Evolutionary conservation across 768 basidiomycete genomes (phyloP), one percentile per base, ranked within the genome.

Genomic region (Arthromyces matolae): DNA sequence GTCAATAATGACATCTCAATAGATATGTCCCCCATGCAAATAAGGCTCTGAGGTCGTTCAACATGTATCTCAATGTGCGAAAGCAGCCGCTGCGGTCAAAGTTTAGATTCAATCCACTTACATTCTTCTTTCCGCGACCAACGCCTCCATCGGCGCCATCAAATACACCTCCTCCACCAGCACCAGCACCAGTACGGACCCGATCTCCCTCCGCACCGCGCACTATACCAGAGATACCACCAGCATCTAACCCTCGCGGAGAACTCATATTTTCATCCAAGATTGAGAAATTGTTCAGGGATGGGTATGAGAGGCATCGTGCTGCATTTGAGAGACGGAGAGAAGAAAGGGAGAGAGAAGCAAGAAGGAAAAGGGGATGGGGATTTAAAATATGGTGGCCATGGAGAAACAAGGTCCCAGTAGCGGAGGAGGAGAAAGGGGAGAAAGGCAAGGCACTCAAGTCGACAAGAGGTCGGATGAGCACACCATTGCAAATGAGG

Each of bases 11-110:
- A 31, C 14, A 36, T 3, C 3, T 18, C n/a, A 18, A 49, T 63
- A 97, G 95, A 71, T 99, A 97, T 61, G 90, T 98, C 22, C 93
- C 93, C 1, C 94, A 97, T 57, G 92, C 94, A 7, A 99, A 98
- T 66, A 81, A 85, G 37, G 84, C 93, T 0, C 75, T 99, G 12
- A 82, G 95, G 14, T 88, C 86, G 16, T 86, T 97, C 65, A 99
- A 99, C 66, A 94, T 99, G 84, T 90, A 91, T 60, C 78, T 99
- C 56, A 99, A 99, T 70, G 89, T 95, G 59, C 86, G 93, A 33
- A 81, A 83, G 55, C 85, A 84, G 2, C 81, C 91, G 0, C 68
- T 89, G 13, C 76, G 79, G 25, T 81, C 85, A 9, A 81, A 78
- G 58, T 67, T 82, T 52, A 59, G 57, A 54, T 71, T 65, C 70